A percentile compares a stretch with the other conserved stretches of the same genome.
Conservation (phyloP, 2,329 filamentous ascomycete species). For the Ophiocordyceps camponoti-floridani region DNA sequence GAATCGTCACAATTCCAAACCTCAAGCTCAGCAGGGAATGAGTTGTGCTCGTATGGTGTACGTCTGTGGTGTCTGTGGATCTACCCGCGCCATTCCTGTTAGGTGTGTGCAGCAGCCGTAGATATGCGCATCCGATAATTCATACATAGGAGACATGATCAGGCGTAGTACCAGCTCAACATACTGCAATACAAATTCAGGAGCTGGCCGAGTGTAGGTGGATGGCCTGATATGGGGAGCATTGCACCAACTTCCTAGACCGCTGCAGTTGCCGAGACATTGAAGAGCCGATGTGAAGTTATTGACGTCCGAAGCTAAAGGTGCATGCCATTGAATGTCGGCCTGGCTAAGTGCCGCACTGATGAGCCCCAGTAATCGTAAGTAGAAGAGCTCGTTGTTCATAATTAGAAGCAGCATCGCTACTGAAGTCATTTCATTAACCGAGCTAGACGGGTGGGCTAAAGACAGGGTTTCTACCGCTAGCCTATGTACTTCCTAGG, state of each 20-base stretch:
- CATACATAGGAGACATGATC: too few species aligned
- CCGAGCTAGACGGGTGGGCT: too few species aligned
- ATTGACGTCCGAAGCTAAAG: constrained; percentile 37
- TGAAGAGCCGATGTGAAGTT: constrained; percentile 37
- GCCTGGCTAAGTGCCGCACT: constrained; percentile 2
- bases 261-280: constrained; percentile 21
- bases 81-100: constrained; percentile 4
- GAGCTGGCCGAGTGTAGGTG: constrained; percentile 40
- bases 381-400: too few species aligned
- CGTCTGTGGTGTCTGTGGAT: constrained; percentile 76
- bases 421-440: too few species aligned
- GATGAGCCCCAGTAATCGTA: neutral
- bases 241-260: constrained; percentile 67
- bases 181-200: constrained; percentile 49
- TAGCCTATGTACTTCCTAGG: too few species aligned
- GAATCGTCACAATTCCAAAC: constrained; percentile 56
- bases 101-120: constrained; percentile 9
- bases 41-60: constrained; percentile 62
- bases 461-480: too few species aligned
- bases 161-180: constrained; percentile 47
- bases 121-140: neutral
- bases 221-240: constrained; percentile 62
- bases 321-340: constrained; percentile 39
- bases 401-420: too few species aligned
- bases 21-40: constrained; percentile 57